Evolutionary conservation across 169 alveolate species (phyloP).

Genomic region (Pseudocohnilembus persalinus): DNA sequence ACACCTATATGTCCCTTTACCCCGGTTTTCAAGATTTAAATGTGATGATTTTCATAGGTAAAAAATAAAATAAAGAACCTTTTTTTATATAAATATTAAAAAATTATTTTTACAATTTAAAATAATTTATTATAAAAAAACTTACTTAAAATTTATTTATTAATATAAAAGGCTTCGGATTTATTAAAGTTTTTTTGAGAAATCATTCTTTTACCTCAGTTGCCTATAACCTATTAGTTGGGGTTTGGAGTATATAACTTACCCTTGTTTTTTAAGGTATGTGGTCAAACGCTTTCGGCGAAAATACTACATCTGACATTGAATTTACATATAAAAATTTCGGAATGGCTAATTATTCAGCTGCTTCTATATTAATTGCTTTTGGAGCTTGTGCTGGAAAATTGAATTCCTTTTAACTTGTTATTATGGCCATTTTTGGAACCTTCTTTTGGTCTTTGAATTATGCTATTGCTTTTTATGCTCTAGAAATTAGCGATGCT

Average conservation of each 20-base stretch:
- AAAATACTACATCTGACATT: conserved; percentile 30
- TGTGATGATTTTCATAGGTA: background rate
- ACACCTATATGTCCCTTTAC: background rate
- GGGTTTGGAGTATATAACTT: conserved; percentile 58
- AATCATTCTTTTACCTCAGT: conserved; percentile 68
- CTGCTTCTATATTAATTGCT: conserved; percentile 68
- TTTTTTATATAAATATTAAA: no score
- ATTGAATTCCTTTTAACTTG: conserved; percentile 53
- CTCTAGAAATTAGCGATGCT: conserved; percentile 43
- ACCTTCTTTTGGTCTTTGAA: conserved; percentile 58
- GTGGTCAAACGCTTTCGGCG: conserved; percentile 52
- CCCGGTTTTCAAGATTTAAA: background rate
- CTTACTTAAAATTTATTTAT: no score
- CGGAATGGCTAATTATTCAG: conserved; percentile 55
- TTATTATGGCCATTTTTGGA: conserved; percentile 59
- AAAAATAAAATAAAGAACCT: no score
- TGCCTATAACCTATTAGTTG: conserved; percentile 56
- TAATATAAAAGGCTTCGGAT: conserved; percentile 73
- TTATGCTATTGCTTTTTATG: conserved; percentile 44
- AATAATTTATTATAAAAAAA: no score
- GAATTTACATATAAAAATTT: conserved; percentile 29
- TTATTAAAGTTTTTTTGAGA: conserved; percentile 69
- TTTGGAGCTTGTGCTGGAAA: conserved; percentile 81
- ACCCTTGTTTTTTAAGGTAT: conserved; percentile 46
- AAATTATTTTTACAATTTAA: no score